A percentile compares a stretch with the other conserved stretches of the same genome.
phyloP scores from a whole-genome alignment of 768 basidiomycete genomes.

The Tylopilus subfusipes region DNA sequence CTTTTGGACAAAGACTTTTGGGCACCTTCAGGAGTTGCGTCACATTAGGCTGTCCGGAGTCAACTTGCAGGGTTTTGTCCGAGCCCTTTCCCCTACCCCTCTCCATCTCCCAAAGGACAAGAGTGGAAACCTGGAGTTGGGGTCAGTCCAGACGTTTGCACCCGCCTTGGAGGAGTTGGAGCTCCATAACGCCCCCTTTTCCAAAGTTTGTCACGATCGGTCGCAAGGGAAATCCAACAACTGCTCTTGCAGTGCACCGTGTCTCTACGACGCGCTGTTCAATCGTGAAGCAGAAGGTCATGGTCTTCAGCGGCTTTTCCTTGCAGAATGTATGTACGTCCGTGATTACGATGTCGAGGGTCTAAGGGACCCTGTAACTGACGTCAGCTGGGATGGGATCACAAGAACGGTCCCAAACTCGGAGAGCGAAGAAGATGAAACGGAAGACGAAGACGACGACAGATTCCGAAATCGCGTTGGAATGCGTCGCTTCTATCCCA shows the following conservation, averaged over 20 bases:
- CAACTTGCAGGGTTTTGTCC: constrained; percentile 9
- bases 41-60: constrained; percentile 8
- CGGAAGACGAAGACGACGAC: not conserved
- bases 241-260: constrained; percentile 7
- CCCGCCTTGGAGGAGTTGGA: constrained; percentile 15
- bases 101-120: not conserved
- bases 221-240: not conserved
- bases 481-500: not conserved
- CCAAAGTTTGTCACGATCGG: constrained; percentile 1
- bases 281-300: constrained; percentile 9
- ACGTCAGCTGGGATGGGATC: constrained; percentile 20
- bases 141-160: constrained; percentile 11
- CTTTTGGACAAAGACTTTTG: constrained; percentile 20
- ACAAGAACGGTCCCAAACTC: not conserved
- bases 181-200: constrained; percentile 8
- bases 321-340: constrained; percentile 13
- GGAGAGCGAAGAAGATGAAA: not conserved
- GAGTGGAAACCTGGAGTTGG: not conserved
- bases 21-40: constrained; percentile 11
- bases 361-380: constrained; percentile 5
- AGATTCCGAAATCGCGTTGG: not conserved
- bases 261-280: constrained; percentile 18
- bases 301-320: constrained; percentile 9
- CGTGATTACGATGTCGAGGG: not conserved
- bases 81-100: not conserved